Evolutionary conservation across 305 asterid genomes (phyloP).

Genomic region (Ilex paraguariensis): DNA sequence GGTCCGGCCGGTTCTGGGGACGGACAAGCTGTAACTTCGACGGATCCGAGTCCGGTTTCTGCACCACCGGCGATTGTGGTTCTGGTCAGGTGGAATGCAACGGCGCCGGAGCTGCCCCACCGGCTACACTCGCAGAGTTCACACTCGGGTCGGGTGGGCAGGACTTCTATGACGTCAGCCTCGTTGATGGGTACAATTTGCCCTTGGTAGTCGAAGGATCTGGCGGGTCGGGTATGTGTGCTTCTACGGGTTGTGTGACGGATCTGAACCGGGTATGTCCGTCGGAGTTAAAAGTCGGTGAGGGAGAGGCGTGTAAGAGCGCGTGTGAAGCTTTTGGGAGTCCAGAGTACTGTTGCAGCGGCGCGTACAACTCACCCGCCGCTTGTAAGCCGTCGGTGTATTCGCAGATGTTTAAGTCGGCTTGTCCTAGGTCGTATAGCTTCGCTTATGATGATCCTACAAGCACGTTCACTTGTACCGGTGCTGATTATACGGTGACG

Average conservation of each 20-base stretch:
- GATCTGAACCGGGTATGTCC: constrained; percentile 88
- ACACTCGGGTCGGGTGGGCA: constrained; percentile 63
- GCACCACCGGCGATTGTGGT: constrained; percentile 82
- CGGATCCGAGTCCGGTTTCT: constrained; percentile 47
- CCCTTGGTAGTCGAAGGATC: constrained; percentile 76
- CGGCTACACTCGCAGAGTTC: constrained; percentile 89
- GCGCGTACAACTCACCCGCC: constrained; percentile 73
- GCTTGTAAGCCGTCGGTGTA: constrained; percentile 76
- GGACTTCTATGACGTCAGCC: constrained; percentile 86
- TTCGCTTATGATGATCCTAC: constrained; percentile 95
- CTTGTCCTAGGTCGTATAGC: constrained; percentile 87
- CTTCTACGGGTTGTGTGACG: constrained; percentile 84
- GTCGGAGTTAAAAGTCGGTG: constrained; percentile 55
- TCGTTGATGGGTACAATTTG: constrained; percentile 87
- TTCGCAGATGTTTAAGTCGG: constrained; percentile 70
- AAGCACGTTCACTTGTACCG: constrained; percentile 87
- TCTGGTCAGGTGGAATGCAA: constrained; percentile 70
- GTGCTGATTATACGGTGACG: constrained; percentile 81
- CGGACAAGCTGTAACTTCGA: constrained; percentile 74
- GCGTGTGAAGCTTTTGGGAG: constrained; percentile 88
- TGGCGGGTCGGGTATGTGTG: constrained; percentile 89
- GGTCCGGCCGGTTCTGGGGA: constrained; percentile 97
- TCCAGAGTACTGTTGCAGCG: constrained; percentile 88
- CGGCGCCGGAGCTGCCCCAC: constrained; percentile 90
- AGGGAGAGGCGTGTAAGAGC: constrained; percentile 75